These are phyloP conservation scores for Suhomyces faveliae DNA, from an alignment of 805 yeast genomes.

Conservation along the genomic window DNA sequence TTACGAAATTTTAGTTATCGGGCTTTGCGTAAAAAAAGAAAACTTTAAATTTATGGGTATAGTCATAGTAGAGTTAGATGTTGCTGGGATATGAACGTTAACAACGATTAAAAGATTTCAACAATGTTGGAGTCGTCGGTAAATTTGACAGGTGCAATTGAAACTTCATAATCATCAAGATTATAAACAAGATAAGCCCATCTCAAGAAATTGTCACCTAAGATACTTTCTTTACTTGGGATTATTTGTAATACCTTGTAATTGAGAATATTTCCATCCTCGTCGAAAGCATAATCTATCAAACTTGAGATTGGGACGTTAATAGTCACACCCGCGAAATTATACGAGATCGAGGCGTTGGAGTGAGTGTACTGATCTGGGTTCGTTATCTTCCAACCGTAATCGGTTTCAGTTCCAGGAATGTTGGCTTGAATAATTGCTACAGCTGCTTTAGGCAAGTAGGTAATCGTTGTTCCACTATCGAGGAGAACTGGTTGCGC, in stretches of 20 bases:
- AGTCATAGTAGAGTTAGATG: too few relatives aligned
- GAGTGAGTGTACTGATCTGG: conserved; percentile 3
- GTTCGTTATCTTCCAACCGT: conserved; percentile 20
- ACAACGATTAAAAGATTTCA: too few relatives aligned
- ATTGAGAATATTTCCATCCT: not conserved
- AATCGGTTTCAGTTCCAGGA: not conserved
- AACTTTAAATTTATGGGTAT: too few relatives aligned
- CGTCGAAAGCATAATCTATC: conserved; percentile 14
- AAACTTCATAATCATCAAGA: conserved; percentile 22
- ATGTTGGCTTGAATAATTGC: not conserved
- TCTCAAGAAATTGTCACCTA: conserved; percentile 29
- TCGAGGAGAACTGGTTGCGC: not conserved
- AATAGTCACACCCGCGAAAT: conserved; percentile 57
- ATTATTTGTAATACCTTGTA: not conserved
- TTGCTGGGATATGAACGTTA: too few relatives aligned
- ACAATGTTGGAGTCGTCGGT: conserved; percentile 9
- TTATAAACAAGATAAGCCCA: conserved; percentile 24
- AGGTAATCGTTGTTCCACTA: conserved; percentile 8
- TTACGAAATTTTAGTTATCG: too few relatives aligned
- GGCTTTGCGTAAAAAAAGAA: too few relatives aligned
- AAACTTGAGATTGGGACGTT: conserved; percentile 44
- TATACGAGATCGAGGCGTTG: conserved; percentile 33
- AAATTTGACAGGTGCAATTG: conserved; percentile 23
- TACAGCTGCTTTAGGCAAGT: not conserved
- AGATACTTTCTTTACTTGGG: conserved; percentile 12